Base-by-base conservation (phyloP, 129 eudicot species). In the Dittrichia graveolens region DNA sequence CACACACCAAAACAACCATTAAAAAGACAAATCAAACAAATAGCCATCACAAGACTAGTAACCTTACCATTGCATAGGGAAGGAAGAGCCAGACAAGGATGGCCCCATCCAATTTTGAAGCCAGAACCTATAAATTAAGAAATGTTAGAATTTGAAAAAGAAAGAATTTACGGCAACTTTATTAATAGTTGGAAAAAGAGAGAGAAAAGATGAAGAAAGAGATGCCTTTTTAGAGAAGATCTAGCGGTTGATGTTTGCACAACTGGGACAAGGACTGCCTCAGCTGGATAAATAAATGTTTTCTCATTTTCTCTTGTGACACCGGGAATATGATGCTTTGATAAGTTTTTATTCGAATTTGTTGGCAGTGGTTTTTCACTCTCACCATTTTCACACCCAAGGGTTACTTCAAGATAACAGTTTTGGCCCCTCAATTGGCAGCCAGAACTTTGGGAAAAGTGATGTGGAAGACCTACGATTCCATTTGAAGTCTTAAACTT, bases 81-180 rank as follows among this genome's bases (percentile, higher is more conserved):
- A 82, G 7, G 97, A 84, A 37, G 96, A 83, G 71, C 82, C 81
- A 44, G 92, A 74, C 56, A 88, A 79, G 16, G 99, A 84, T 54
- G 90, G 92, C 8, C 97, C 99, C 86, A 84, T 87, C 99, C 99
- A 94, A 49, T 90, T 94, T 74, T 90, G 97, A 43, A 94, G 89
- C 99, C 99, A 94, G 72, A 90, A 94, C 78, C 99, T 94, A 86
- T 61, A 77, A 73, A 53, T 77, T 42, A 12, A 73, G 13, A 80
- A 18, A 18, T 24, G 31, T 24, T 24, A 24, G 31, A 24, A 24
- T 2, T 24, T 24, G 31, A 19, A 5, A 61, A 40, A 34, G n/a
- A 41, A 13, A 40, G 47, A 61, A 38, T 39, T 39, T 61, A 40
- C 45, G n/a, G 40, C n/a, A 42, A 39, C 49, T 0, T 77, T 31